These are phyloP conservation scores for Tilletia horrida DNA, from an alignment of 1,284 basidiomycete species.

Conservation along the genomic window DNA sequence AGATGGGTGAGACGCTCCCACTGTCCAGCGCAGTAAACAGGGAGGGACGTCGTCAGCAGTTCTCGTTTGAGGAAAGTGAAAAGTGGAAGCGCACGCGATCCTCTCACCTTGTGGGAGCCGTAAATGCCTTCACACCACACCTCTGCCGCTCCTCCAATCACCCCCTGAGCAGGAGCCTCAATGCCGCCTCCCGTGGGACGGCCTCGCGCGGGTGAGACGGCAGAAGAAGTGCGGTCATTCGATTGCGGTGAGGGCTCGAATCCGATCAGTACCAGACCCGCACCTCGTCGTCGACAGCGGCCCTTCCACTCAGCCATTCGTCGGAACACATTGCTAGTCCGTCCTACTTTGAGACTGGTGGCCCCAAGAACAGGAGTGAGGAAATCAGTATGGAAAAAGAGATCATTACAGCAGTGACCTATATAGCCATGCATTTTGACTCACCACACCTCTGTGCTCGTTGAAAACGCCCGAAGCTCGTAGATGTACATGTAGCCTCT, in stretches of 20 bases:
- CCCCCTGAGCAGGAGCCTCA: not conserved
- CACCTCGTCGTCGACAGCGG: slow-evolving; percentile 26
- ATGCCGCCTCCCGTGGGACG: not conserved
- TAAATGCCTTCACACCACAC: slow-evolving; percentile 21
- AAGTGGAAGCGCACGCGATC: not conserved
- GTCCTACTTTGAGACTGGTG: slow-evolving; percentile 36
- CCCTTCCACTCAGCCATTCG: slow-evolving; percentile 35
- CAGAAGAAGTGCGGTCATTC: too few species aligned
- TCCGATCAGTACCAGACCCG: slow-evolving; percentile 2
- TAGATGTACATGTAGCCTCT: slow-evolving; percentile 41
- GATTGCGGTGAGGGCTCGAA: slow-evolving; percentile 19
- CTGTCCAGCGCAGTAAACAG: not conserved
- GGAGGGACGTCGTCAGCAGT: too few species aligned
- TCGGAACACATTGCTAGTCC: slow-evolving; percentile 31
- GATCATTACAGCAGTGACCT: not conserved
- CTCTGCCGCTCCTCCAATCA: slow-evolving; percentile 1
- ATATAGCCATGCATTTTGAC: too few species aligned
- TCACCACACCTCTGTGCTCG: not conserved
- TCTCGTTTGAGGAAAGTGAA: too few species aligned
- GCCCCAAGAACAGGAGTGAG: not conserved
- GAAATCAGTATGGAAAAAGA: too few species aligned
- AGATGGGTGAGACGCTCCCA: slow-evolving; percentile 40
- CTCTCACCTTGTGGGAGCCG: slow-evolving; percentile 27
- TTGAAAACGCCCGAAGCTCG: slow-evolving; percentile 25
- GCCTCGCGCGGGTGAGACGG: too few species aligned